Evolutionary conservation across 2,329 filamentous ascomycete genomes (phyloP), one percentile per base, ranked within the genome.

Genomic region (Albophoma yamanashiensis): DNA sequence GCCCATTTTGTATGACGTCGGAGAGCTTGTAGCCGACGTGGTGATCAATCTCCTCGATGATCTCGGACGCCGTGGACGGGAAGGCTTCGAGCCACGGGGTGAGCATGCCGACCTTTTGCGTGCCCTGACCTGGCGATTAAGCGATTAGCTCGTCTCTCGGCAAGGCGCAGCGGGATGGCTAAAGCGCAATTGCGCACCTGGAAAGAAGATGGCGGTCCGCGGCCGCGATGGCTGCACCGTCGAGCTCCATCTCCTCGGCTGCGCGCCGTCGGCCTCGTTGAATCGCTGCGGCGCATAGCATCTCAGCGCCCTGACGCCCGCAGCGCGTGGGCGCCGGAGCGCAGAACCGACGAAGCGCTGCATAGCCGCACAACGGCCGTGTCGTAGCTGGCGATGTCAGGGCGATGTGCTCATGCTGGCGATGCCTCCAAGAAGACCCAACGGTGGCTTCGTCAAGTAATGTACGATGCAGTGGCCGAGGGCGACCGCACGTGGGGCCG

Each of bases 31-130:
- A 86, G 66, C 88, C 83, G 67, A 96, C 82, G 34, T 84, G 83
- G 50, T 85, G 78, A 76, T 97, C 91, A 72, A 96, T 92, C 74
- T 96, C 89, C 65, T 96, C 86, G 63, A 96, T 76, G 59, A 96
- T 82, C n/a, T 85, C 84, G 52, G 82, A 81, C 34, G 89, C 87
- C 36, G 89, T 95, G 59, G 77, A 73, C 15, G 93, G 93, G 72
- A 97, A 97, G 61, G 88, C 87, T 68, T 92, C 85, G 66, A 95
- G 80, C 92, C 93, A 97, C 53, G 91, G 87, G 40, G 82, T 84
- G 60, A 90, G 80, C 91, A 96, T 96, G 74, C 90, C 91, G 58
- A 95, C 89, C 70, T 89, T 87, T 72, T 96, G 91, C 22, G 95
- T 91, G 66, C 91, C 91, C 76, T 96, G 91, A 67, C 91, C 91